These are phyloP conservation scores for Waltergamsia citrina DNA, from an alignment of 2,329 filamentous ascomycete genomes.

Conservation along the genomic window DNA sequence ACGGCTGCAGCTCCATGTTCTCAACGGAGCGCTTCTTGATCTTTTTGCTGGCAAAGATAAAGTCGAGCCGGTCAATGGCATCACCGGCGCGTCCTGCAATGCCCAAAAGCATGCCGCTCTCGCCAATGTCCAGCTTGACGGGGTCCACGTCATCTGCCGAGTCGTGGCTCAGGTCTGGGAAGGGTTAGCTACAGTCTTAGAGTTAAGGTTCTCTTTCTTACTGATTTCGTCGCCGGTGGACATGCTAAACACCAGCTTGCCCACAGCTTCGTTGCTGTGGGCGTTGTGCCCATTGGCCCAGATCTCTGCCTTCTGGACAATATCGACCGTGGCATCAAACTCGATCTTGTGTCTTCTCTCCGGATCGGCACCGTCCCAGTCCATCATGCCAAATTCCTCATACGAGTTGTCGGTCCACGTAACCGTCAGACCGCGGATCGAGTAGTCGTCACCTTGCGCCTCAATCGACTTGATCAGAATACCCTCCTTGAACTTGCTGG, in stretches of 20 bases:
- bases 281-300: slow-evolving; percentile 1
- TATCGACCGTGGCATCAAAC: neutral
- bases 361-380: neutral
- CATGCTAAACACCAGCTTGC: neutral
- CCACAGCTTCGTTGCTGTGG: neutral
- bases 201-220: neutral
- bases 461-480: slow-evolving; percentile 1
- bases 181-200: neutral
- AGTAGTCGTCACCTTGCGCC: neutral
- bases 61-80: neutral
- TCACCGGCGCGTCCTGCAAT: neutral
- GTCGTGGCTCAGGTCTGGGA: neutral
- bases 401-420: slow-evolving; percentile 2
- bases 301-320: neutral
- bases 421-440: neutral
- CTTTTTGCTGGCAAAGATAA: neutral
- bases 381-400: slow-evolving; percentile 1
- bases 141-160: neutral
- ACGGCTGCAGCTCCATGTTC: slow-evolving; percentile 1
- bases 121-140: neutral
- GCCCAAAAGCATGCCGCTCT: slow-evolving; percentile 2
- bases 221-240: slow-evolving; percentile 1
- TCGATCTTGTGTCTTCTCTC: neutral
- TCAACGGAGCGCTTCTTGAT: slow-evolving; percentile 2
- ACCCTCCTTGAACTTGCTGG: slow-evolving; percentile 1